Conservation (phyloP, 352 stramenopile genomes). For the Phytophthora pisi region DNA sequence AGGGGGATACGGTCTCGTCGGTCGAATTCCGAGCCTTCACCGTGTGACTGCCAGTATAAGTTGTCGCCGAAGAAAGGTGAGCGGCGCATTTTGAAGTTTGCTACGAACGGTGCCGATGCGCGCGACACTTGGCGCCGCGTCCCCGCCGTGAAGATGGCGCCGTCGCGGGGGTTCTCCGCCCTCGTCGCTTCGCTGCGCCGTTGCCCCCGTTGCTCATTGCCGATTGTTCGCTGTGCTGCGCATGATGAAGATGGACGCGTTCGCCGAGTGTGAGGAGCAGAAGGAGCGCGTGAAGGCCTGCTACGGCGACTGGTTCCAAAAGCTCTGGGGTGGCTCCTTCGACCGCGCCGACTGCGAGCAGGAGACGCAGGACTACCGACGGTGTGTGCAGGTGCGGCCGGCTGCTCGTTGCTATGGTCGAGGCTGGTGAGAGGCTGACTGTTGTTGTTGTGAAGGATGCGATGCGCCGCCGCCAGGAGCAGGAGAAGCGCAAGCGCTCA, state of each 20-base stretch:
- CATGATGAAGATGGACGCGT: slow-evolving; percentile 41
- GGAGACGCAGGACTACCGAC: slow-evolving; percentile 71
- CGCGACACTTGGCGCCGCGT: slow-evolving; percentile 29
- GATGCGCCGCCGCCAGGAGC: slow-evolving; percentile 42
- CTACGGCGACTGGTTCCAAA: slow-evolving; percentile 86
- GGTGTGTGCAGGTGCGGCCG: slow-evolving; percentile 62
- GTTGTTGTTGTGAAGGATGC: slow-evolving; percentile 38
- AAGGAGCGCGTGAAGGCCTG: slow-evolving; percentile 84
- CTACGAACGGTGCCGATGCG: not conserved
- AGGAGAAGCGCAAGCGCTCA: slow-evolving; percentile 26
- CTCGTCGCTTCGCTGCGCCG: not conserved
- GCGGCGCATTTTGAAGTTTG: slow-evolving; percentile 1
- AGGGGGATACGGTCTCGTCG: slow-evolving; percentile 1
- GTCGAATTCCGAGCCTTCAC: not conserved
- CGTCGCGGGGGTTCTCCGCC: not conserved
- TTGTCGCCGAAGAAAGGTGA: not conserved
- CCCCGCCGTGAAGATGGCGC: slow-evolving; percentile 2
- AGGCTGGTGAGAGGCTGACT: not conserved
- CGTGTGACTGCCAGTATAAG: not conserved
- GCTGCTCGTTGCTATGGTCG: not conserved
- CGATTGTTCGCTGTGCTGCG: slow-evolving; percentile 23
- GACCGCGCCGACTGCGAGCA: slow-evolving; percentile 69
- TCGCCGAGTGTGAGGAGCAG: slow-evolving; percentile 72
- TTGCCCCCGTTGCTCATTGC: slow-evolving; percentile 22
- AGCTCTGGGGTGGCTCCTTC: slow-evolving; percentile 70